Conservation (phyloP, 306 rosid genomes). For the Begonia fuchsioides region DNA sequence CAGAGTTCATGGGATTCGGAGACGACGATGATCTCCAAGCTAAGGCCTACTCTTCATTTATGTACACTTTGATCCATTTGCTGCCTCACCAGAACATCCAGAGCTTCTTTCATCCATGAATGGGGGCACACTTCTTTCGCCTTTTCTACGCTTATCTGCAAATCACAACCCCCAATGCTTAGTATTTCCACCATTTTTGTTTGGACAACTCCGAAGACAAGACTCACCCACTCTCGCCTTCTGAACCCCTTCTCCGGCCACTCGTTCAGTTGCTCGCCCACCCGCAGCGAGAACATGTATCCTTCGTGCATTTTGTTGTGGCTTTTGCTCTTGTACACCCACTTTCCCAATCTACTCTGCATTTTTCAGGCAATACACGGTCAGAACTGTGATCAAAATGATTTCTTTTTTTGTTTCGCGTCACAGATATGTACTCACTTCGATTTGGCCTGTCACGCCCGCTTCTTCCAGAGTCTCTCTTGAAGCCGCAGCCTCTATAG, state of each 20-base stretch:
- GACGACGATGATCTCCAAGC: no score
- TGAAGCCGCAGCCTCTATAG: slow-evolving; percentile 65
- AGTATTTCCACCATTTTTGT: no score
- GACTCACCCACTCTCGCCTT: slow-evolving; percentile 73
- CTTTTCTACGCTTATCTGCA: slow-evolving; percentile 57
- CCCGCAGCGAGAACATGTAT: slow-evolving; percentile 73
- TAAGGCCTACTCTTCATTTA: no score
- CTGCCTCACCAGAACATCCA: slow-evolving; percentile 37
- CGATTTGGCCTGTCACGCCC: slow-evolving; percentile 63
- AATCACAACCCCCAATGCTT: slow-evolving; percentile 9
- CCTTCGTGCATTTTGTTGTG: slow-evolving; percentile 43
- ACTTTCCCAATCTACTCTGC: slow-evolving; percentile 54
- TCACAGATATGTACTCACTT: slow-evolving; percentile 40
- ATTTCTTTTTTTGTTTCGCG: background rate
- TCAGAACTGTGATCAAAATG: no score
- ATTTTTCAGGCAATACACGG: background rate
- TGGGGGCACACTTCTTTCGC: slow-evolving; percentile 72
- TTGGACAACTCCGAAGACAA: no score
- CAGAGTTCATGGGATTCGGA: no score
- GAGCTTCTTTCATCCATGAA: slow-evolving; percentile 81
- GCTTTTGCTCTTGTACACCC: slow-evolving; percentile 75
- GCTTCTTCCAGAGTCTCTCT: slow-evolving; percentile 92
- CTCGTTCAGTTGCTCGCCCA: slow-evolving; percentile 35
- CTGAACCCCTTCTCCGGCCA: slow-evolving; percentile 75
- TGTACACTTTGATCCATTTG: slow-evolving; percentile 7